phyloP scores from a whole-genome alignment of 306 rosid species.

The Pyrus communis region DNA sequence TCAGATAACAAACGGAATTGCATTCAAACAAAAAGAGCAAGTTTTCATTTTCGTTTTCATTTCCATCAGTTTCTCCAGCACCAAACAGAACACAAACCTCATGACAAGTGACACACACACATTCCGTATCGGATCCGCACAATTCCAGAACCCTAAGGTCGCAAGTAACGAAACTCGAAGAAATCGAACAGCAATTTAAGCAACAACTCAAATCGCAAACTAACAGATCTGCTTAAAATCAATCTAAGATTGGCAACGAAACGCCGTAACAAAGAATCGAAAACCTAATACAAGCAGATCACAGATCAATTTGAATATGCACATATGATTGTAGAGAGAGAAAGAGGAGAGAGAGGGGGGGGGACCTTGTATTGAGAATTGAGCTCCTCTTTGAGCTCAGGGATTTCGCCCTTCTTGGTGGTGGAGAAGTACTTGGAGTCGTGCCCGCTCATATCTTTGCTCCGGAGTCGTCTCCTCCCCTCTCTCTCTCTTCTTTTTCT shows the following conservation, averaged over 20 bases:
- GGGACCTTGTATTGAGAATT: conserved; percentile 98
- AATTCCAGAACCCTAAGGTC: neutral
- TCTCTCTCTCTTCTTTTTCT: neutral
- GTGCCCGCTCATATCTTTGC: conserved; percentile 77
- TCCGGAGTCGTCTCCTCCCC: conserved; percentile 1
- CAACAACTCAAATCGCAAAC: conserved; percentile 3
- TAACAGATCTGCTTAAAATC: conserved; percentile 28
- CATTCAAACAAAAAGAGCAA: neutral
- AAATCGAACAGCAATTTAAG: neutral
- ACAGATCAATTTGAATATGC: conserved; percentile 11
- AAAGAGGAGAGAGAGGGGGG: conserved; percentile 1
- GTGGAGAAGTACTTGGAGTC: conserved; percentile 99
- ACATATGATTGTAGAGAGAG: neutral
- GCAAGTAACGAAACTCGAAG: neutral
- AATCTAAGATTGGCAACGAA: neutral
- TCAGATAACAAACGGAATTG: neutral
- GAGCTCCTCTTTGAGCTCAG: conserved; percentile 99
- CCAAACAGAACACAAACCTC: neutral
- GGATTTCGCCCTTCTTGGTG: conserved; percentile 98
- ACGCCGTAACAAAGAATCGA: neutral
- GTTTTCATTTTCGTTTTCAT: neutral
- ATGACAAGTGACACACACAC: neutral
- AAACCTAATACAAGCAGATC: conserved; percentile 17
- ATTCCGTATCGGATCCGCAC: conserved; percentile 2
- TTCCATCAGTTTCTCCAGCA: neutral